Conservation (phyloP, 805 yeast genomes). For the Naumovozyma castellii region DNA sequence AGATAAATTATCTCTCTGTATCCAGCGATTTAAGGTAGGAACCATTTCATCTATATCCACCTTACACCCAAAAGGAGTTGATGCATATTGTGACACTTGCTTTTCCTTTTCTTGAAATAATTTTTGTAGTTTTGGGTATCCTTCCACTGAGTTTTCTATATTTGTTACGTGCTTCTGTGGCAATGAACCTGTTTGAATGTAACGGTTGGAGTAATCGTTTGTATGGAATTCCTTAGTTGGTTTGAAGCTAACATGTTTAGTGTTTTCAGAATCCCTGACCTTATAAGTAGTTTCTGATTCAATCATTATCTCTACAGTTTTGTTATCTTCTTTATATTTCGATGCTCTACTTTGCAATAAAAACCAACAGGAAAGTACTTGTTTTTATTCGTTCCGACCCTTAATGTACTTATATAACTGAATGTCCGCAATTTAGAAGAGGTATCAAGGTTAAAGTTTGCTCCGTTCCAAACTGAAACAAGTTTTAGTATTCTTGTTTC, state of each 20-base stretch:
- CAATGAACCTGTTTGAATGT: conserved; percentile 49
- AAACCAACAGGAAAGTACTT: no score
- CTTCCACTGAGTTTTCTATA: conserved; percentile 56
- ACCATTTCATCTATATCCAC: conserved; percentile 44
- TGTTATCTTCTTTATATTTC: no score
- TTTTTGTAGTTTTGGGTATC: conserved; percentile 75
- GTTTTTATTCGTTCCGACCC: no score
- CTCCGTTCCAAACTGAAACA: no score
- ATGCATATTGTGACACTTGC: conserved; percentile 45
- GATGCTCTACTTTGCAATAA: no score
- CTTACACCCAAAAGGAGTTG: conserved; percentile 58
- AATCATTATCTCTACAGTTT: background rate
- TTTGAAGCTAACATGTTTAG: conserved; percentile 16
- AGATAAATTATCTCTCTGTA: conserved; percentile 42
- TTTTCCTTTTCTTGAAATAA: conserved; percentile 54
- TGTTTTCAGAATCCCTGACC: conserved; percentile 1
- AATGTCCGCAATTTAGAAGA: no score
- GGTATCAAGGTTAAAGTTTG: no score
- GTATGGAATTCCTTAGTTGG: conserved; percentile 33
- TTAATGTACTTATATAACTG: no score
- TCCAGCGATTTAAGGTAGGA: conserved; percentile 53
- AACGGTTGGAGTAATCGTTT: conserved; percentile 67
- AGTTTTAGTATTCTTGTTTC: no score
- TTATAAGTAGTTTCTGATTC: no score
- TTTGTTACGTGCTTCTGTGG: conserved; percentile 65